Evolutionary conservation across 164 flowering plant species (phyloP).

Genomic region (Magnolia sinica): DNA sequence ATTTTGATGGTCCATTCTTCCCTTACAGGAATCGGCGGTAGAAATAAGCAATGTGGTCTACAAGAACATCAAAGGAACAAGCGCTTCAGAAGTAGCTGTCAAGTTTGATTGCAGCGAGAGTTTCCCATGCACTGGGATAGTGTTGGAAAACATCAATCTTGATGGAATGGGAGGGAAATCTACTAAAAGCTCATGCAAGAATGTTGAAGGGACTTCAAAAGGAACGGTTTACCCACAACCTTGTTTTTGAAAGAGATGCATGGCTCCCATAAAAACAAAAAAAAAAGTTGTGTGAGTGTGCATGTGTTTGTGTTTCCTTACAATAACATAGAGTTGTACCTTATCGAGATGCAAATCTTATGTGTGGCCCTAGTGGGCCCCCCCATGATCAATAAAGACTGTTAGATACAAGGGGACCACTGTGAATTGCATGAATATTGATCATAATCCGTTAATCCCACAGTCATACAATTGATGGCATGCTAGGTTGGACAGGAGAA

Average conservation of each 20-base stretch:
- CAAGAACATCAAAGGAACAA: slow-evolving; percentile 49
- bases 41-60: slow-evolving; percentile 40
- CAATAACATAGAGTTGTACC: not conserved
- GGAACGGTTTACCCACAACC: slow-evolving; percentile 20
- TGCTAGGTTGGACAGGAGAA: no score
- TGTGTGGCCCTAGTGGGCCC: not conserved
- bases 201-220: slow-evolving; percentile 16
- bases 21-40: slow-evolving; percentile 37
- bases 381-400: not conserved
- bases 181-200: slow-evolving; percentile 26
- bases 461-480: no score
- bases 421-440: not conserved
- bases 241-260: slow-evolving; percentile 3
- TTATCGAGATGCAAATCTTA: no score
- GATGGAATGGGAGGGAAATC: slow-evolving; percentile 6
- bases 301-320: not conserved
- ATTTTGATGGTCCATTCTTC: not conserved
- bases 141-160: slow-evolving; percentile 33
- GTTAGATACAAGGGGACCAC: not conserved
- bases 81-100: slow-evolving; percentile 39
- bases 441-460: no score
- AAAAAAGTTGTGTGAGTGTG: not conserved
- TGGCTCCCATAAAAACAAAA: no score
- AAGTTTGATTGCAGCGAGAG: slow-evolving; percentile 43
- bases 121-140: slow-evolving; percentile 38